A percentile compares a stretch with the other conserved stretches of the same genome.
phyloP scores from a whole-genome alignment of 2,329 filamentous ascomycete genomes.

The Ascomycota sp. region DNA sequence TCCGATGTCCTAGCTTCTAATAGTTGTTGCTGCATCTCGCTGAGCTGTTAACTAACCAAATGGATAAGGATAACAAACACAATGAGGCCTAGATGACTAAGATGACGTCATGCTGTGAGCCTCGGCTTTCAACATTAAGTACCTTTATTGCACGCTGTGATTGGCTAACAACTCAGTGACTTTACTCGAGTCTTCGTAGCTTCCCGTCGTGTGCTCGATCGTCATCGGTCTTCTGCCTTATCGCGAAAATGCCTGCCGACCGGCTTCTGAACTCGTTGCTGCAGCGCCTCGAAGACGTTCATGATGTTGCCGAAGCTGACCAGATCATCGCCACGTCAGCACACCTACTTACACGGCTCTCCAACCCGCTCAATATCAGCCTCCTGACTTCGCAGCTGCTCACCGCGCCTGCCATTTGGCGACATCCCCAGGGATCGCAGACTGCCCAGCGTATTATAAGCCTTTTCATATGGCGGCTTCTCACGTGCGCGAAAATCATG shows the following conservation, averaged over 20 bases:
- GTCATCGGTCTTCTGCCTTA: no score
- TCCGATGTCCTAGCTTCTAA: no score
- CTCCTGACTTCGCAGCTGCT: slow-evolving; percentile 54
- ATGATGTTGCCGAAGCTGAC: slow-evolving; percentile 27
- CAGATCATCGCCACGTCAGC: slow-evolving; percentile 45
- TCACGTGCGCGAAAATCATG: slow-evolving; percentile 28
- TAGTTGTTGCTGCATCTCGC: no score
- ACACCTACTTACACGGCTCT: slow-evolving; percentile 46
- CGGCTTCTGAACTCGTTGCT: slow-evolving; percentile 46
- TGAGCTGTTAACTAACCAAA: no score
- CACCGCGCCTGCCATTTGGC: slow-evolving; percentile 52
- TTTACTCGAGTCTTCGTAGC: no score
- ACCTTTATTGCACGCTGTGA: no score
- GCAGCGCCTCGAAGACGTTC: slow-evolving; percentile 33
- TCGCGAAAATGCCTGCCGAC: slow-evolving; percentile 38
- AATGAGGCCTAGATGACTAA: no score
- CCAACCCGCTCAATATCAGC: slow-evolving; percentile 55
- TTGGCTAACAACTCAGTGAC: no score
- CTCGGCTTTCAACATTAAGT: no score
- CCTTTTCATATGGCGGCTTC: slow-evolving; percentile 50
- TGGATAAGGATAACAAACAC: no score
- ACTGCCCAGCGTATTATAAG: slow-evolving; percentile 46
- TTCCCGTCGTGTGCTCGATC: no score
- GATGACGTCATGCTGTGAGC: no score
- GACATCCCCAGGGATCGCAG: slow-evolving; percentile 34